These are phyloP conservation scores for Calendula officinalis DNA, from an alignment of 129 eudicot genomes.

Conservation along the genomic window DNA sequence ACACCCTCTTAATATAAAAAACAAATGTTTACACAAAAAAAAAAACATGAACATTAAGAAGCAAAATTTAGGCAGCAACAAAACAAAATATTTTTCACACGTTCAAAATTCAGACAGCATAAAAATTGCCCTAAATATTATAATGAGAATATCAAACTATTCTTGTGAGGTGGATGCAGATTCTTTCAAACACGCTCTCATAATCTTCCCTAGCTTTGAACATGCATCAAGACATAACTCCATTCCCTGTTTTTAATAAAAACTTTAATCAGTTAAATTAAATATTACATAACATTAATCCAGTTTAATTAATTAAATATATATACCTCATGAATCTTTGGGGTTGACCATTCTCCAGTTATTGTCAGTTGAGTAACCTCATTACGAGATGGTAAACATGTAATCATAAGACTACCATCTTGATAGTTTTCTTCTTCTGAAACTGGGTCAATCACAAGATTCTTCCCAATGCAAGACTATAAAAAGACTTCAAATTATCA, in stretches of 20 bases:
- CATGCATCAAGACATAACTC: slow-evolving; percentile 84
- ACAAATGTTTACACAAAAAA: background rate
- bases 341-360: slow-evolving; percentile 90
- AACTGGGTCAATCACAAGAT: slow-evolving; percentile 85
- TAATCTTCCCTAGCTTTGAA: slow-evolving; percentile 76
- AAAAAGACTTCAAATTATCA: background rate
- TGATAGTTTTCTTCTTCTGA: slow-evolving; percentile 84
- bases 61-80: slow-evolving; percentile 25
- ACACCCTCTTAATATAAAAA: slow-evolving; percentile 9
- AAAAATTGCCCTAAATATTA: slow-evolving; percentile 18
- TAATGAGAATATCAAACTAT: slow-evolving; percentile 28
- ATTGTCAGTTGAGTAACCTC: slow-evolving; percentile 87
- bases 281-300: background rate
- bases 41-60: slow-evolving; percentile 13
- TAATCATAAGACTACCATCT: slow-evolving; percentile 78
- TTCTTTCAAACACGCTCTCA: slow-evolving; percentile 85
- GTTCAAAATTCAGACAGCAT: slow-evolving; percentile 22
- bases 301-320: too few species aligned
- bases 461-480: slow-evolving; percentile 74
- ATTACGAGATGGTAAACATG: slow-evolving; percentile 81
- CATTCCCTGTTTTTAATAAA: slow-evolving; percentile 64
- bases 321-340: slow-evolving; percentile 79
- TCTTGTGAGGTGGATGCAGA: slow-evolving; percentile 55
- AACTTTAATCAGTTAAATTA: background rate
- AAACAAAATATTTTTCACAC: slow-evolving; percentile 16